Conservation (phyloP, 495 filamentous ascomycete species). For the Penicillium pulvis region DNA sequence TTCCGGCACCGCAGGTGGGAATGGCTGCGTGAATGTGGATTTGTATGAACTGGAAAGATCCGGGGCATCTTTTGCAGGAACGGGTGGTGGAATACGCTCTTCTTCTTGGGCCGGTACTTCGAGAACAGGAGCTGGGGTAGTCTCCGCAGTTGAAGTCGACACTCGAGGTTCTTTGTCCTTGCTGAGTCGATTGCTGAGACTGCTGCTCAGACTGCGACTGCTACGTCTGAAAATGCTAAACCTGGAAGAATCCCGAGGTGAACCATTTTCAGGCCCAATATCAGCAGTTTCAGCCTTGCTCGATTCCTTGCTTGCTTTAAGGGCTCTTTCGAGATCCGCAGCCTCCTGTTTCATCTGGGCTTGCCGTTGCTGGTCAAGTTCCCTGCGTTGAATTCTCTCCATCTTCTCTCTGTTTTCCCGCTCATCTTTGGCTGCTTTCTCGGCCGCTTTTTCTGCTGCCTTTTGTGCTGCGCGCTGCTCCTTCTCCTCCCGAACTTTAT, state of each 20-base stretch:
- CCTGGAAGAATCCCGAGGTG: constrained; percentile 41
- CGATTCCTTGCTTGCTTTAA: constrained; percentile 62
- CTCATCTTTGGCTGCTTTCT: constrained; percentile 13
- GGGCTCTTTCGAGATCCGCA: constrained; percentile 58
- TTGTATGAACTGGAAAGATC: constrained; percentile 16
- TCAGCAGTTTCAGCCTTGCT: constrained; percentile 48
- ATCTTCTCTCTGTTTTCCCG: constrained; percentile 55
- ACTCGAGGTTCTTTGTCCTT: constrained; percentile 40
- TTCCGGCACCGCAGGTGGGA: constrained; percentile 7
- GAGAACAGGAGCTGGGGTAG: constrained; percentile 16
- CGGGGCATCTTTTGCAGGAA: constrained; percentile 19
- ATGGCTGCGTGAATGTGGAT: background rate
- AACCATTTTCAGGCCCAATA: constrained; percentile 37
- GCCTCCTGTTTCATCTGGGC: constrained; percentile 53
- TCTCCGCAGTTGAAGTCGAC: constrained; percentile 35
- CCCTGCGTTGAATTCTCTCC: constrained; percentile 65
- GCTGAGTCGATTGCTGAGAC: constrained; percentile 52
- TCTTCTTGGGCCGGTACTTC: constrained; percentile 22
- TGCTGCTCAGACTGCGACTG: constrained; percentile 67
- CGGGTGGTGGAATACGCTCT: constrained; percentile 9
- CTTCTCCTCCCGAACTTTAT: constrained; percentile 60
- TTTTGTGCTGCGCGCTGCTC: constrained; percentile 68
- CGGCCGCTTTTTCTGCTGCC: constrained; percentile 50
- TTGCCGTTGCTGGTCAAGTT: constrained; percentile 55
- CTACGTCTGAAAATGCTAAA: constrained; percentile 57